Evolutionary conservation across 2,329 filamentous ascomycete species (phyloP), one percentile per base, ranked within the genome.

Genomic region (Fusarium succisae): DNA sequence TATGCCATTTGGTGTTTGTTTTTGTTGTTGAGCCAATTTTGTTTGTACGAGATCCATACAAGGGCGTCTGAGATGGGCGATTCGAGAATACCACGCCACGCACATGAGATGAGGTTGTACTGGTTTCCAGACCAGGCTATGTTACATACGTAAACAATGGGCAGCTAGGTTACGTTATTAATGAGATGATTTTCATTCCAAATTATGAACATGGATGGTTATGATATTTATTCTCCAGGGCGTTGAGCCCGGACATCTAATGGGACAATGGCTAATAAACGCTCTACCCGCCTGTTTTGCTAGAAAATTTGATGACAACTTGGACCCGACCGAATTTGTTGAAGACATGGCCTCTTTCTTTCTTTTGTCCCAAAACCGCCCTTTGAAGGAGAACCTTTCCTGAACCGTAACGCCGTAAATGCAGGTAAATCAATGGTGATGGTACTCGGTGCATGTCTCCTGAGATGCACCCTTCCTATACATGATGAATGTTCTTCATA

Each of bases 191-290:
- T 59, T 59, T 48, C 12, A 28, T 30, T 48, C 12, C 11, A 30
- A 45, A 30, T 18, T 53, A 35, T 69, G 41, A 50, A 44, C 45
- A 22, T 38, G 39, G 14, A 35, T 35, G 32, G 15, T 8, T 35
- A 35, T 35, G 15, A 35, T 35, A 35, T 35, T 1, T 35, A 60
- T 67, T 70, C 63, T 76, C 69, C 73, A 76, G 76, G 78, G 75
- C 77, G 78, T 79, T 79, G 79, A 81, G 79, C 79, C 79, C 79
- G 70, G 74, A 77, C 72, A 54, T 73, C 76, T 77, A 79, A 74
- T 72, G 71, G 71, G 71, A 73, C 67, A 69, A 64, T 70, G 57
- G 67, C 65, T 71, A 70, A 66, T 71, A 41, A 68, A 68, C 62
- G 67, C 71, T 67, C 63, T 67, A 63, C 54, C 62, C 63, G 32